Base-by-base conservation (phyloP, 2,329 filamentous ascomycete genomes). In the Beauveria scarabaeidicola region DNA sequence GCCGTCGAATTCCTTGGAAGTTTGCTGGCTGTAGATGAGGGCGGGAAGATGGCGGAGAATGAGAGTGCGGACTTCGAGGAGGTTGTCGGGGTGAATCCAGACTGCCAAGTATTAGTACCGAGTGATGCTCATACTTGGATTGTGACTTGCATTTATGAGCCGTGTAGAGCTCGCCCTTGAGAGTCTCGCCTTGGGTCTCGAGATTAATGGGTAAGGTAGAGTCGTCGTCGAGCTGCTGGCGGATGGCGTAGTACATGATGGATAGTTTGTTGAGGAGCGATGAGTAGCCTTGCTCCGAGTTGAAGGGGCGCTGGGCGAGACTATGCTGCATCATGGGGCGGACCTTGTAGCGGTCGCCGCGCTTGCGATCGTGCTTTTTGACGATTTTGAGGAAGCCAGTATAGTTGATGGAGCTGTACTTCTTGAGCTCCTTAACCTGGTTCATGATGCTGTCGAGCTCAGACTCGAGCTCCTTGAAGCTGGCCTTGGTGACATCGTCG, bases 331-430 rank as follows among this genome's bases (percentile, higher is more conserved):
- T 86, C 78, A 97, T 86, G 29, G 94, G 92, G 25, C 91, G 86
- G 66, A 97, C 89, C 72, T 88, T 90, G 78, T 97, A 97, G 57
- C 86, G 82, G 65, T 86, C 82, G 59, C 92, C 92, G 65, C 93
- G 84, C 77, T 93, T 95, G 65, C 94, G 89, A 75, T 99, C 94
- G 75, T 99, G 94, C 77, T 99, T 99, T 85, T 99, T 99, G 60
- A 91, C 91, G 52, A 96, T 96, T 80, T 99, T 99, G 70, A 97
- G 82, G 75, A 97, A 96, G 52, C 91, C 94, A 6, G 94, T 96
- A 74, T 97, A 99, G 77, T 99, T 99, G 77, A 97, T 87, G 64
- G 88, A 89, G 74, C 91, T 94, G 76, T 94, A 99, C 73, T 90
- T 94, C 75, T 96, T 94, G 66, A 99, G 82, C 78, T 96, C 90